Base-by-base conservation (phyloP, 257 asterid species). In the Solanum sitiens region DNA sequence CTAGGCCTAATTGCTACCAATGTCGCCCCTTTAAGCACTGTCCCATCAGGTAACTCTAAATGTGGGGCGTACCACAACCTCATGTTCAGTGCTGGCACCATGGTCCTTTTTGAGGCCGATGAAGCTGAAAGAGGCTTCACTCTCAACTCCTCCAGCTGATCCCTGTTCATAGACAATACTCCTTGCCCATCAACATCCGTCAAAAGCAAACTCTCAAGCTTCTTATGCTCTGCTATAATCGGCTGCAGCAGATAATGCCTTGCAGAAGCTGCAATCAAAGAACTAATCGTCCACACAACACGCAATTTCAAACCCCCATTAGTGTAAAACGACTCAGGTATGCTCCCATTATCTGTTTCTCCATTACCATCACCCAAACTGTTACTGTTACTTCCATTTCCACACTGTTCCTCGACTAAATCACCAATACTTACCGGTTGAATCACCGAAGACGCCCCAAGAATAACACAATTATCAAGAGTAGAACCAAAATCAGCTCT, bases 221-320 rank as follows among this genome's bases (percentile, higher is more conserved):
- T 95, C 91, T 89, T 92, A 85, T 95, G 98, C 91, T 94, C 98
- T 0, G 97, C 92, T 70, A 95, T 95, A 35, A 95, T 95, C 2
- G 98, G 96, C 88, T 95, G 98, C 86, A 95, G 86, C 89, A 96
- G 90, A 85, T 94, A 96, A 90, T 96, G 98, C 89, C 98, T 93
- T 0, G 98, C 98, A 4, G 98, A 95, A 67, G 98, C 98, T 6
- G 98, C 98, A 4, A 96, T 95, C 84, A 96, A 89, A 77, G 98
- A 95, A 89, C 98, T 95, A 65, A 95, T 95, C 6, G 98, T 95
- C 98, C 98, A 95, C 30, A 95, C 98, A 13, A 95, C 98, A 8
- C 98, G 95, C 92, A 95, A 74, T 44, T 94, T 95, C 91, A 95
- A 87, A 13, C 98, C 98, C 23, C 98, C 98, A 27, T 94, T 95